These are phyloP conservation scores for Neurospora tetraspora DNA, from an alignment of 495 filamentous ascomycete species.

Conservation along the genomic window DNA sequence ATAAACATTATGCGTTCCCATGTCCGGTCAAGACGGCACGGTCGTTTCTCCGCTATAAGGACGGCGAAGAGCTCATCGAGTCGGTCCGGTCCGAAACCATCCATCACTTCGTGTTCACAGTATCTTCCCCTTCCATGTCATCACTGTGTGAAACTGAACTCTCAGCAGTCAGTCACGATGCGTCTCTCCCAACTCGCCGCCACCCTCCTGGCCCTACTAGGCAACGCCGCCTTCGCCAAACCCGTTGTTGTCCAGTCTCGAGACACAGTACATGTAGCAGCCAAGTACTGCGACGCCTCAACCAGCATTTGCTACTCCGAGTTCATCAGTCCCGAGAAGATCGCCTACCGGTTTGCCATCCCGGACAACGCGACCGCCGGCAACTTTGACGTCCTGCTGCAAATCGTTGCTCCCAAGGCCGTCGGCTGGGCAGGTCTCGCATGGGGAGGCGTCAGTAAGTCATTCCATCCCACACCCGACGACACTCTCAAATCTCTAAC, in stretches of 20 bases:
- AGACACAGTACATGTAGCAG: neutral
- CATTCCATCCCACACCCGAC: no score
- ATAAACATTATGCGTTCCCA: neutral
- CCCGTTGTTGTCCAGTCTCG: conserved; percentile 10
- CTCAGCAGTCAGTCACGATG: conserved; percentile 9
- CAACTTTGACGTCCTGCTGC: conserved; percentile 26
- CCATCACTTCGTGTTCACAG: neutral
- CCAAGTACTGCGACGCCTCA: conserved; percentile 23
- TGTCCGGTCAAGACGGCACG: neutral
- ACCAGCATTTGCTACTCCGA: conserved; percentile 29
- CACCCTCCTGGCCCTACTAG: conserved; percentile 15
- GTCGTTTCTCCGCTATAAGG: neutral
- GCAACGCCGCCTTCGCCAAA: conserved; percentile 7
- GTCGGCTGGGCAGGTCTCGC: conserved; percentile 31
- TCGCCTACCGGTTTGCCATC: conserved; percentile 29
- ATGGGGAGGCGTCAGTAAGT: conserved; percentile 23
- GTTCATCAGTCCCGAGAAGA: conserved; percentile 19
- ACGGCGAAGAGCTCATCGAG: neutral
- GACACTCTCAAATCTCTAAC: neutral
- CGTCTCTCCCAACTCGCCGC: conserved; percentile 20
- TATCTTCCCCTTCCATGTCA: neutral
- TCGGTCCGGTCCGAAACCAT: neutral
- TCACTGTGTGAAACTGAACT: neutral
- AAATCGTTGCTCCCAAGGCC: conserved; percentile 27
- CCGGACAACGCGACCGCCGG: conserved; percentile 24